Evolutionary conservation across 371 early-diverging fungal genomes (phyloP), one percentile per base, ranked within the genome.

Genomic region (Zopfochytrium polystomum): DNA sequence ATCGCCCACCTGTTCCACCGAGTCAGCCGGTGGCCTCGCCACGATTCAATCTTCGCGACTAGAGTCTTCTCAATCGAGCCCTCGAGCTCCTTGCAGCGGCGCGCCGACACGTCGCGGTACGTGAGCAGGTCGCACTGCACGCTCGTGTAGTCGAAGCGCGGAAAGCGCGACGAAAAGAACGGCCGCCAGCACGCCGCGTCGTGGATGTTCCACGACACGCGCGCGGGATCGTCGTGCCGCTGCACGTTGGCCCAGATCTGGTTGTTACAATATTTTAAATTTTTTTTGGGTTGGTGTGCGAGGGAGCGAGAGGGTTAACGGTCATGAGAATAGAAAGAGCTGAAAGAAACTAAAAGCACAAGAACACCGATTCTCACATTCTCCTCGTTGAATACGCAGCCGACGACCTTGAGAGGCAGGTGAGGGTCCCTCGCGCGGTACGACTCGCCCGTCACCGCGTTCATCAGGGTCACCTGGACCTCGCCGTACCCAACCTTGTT

Each of bases 161-260:
- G 67, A 48, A 70, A 67, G 18, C 30, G 27, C 33, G 51, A 29
- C n/a, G 62, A 45, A 53, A 77, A 70, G 35, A 80, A 71, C 5
- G 77, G 70, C 22, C 61, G 34, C 81, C 81, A 80, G 1, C 18
- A 22, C 11, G 20, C 34, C 0, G 51, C 20, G 46, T 69, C 66
- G 5, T 27, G 6, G 3, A 78, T 34, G 25, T 69, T 62, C 60
- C 73, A 80, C 32, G 46, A 52, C 26, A 79, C 57, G 4, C 70
- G 59, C 0, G 56, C 47, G 0, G 75, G 73, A 38, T 72, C 65
- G 2, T 49, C 67, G 25, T 66, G 50, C n/a, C 47, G n/a, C 53
- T 79, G 77, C 18, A 73, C 63, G 57, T 80, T 80, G 6, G 62
- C 71, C 81, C 81, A 80, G 20, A 80, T 66, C 79, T 80, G 34